These are phyloP conservation scores for Cryptomeria japonica DNA, from an alignment of 75 land plant species.

Conservation along the genomic window DNA sequence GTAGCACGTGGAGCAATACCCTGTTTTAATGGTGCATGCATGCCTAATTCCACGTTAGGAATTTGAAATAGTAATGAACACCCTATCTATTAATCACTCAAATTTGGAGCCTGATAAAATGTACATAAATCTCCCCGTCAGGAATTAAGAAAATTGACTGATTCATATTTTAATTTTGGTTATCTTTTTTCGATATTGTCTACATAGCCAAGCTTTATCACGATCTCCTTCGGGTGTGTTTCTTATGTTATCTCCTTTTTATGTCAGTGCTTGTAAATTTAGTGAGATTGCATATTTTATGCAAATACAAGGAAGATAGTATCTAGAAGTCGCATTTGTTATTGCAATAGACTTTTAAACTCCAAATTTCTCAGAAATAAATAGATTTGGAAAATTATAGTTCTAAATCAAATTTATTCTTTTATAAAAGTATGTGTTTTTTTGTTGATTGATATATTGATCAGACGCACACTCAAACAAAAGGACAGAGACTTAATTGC, in stretches of 20 bases:
- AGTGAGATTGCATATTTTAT: not conserved
- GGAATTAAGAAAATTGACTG: not conserved
- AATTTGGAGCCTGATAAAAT: conserved; percentile 14
- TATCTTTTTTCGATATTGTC: not conserved
- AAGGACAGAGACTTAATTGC: too few relatives aligned
- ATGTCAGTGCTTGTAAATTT: not conserved
- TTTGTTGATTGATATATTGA: too few relatives aligned
- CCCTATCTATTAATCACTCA: not conserved
- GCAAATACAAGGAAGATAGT: not conserved
- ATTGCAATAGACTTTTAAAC: not conserved
- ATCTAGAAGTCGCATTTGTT: not conserved
- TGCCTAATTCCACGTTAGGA: conserved; percentile 30
- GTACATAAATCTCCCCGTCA: not conserved
- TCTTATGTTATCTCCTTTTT: not conserved
- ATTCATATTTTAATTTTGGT: not conserved
- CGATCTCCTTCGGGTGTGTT: not conserved
- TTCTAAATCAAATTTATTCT: too few relatives aligned
- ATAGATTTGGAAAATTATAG: too few relatives aligned
- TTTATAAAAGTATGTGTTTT: too few relatives aligned
- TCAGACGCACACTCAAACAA: too few relatives aligned
- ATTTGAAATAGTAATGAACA: conserved; percentile 2
- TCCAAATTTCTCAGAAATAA: not conserved
- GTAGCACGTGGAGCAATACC: conserved; percentile 25
- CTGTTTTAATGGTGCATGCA: conserved; percentile 28
- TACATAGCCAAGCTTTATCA: not conserved